Evolutionary conservation across 2,329 filamentous ascomycete genomes (phyloP).

Genomic region (Fusarium sp.): DNA sequence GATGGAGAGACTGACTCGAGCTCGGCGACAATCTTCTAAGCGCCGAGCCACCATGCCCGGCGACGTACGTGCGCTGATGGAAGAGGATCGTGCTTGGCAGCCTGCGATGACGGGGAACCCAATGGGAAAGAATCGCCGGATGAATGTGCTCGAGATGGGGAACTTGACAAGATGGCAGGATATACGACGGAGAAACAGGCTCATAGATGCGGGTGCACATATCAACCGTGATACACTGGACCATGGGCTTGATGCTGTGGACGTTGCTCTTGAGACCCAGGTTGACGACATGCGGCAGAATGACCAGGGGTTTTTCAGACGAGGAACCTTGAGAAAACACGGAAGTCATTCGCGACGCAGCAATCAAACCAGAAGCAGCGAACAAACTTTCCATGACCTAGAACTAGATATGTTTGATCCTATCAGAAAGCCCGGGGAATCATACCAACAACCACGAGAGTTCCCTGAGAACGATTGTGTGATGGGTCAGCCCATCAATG

Average conservation of each 20-base stretch:
- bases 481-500: conserved; percentile 52
- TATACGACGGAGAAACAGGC: conserved; percentile 70
- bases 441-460: conserved; percentile 26
- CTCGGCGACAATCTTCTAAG: conserved; percentile 60
- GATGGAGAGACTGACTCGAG: conserved; percentile 64
- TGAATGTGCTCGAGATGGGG: conserved; percentile 78
- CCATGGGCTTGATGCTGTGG: conserved; percentile 52
- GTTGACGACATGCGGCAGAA: conserved; percentile 51
- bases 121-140: conserved; percentile 72
- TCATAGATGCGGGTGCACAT: conserved; percentile 61
- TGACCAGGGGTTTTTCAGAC: conserved; percentile 48
- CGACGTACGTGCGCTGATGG: conserved; percentile 54
- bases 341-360: conserved; percentile 43
- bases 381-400: conserved; percentile 43
- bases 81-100: conserved; percentile 71
- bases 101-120: conserved; percentile 79
- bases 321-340: conserved; percentile 42
- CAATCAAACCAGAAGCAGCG: conserved; percentile 47
- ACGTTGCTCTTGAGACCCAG: conserved; percentile 53
- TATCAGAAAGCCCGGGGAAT: conserved; percentile 15
- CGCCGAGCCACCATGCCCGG: conserved; percentile 57
- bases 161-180: conserved; percentile 77
- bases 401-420: conserved; percentile 47
- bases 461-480: conserved; percentile 51
- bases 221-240: conserved; percentile 52